A percentile compares a stretch with the other conserved stretches of the same genome.
Evolutionary conservation across 1,139 yeast species (phyloP).

Genomic region (Kodamaea suecica): DNA sequence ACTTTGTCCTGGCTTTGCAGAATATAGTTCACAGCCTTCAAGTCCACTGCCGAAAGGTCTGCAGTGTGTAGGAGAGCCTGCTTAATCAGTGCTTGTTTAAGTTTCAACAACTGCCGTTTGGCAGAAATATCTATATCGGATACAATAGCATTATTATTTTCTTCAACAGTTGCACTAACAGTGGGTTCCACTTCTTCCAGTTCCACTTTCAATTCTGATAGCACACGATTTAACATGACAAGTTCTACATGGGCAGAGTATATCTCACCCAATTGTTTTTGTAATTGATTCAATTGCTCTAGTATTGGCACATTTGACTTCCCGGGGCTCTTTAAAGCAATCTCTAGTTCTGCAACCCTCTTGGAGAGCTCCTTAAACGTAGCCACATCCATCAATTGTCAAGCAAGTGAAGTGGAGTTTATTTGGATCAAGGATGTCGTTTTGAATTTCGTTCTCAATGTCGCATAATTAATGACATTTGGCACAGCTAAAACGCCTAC

Average conservation of each 20-base stretch:
- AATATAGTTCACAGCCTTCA: conserved; percentile 21
- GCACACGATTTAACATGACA: conserved; percentile 19
- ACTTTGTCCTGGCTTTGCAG: conserved; percentile 18
- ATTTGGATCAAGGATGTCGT: too few species aligned
- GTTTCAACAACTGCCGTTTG: conserved; percentile 20
- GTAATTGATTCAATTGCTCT: conserved; percentile 16
- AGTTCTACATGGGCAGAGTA: conserved; percentile 23
- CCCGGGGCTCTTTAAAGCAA: conserved; percentile 8
- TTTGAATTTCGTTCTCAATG: too few species aligned
- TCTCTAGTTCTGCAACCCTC: conserved; percentile 8
- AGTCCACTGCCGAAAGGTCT: conserved; percentile 24
- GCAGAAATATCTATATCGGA: conserved; percentile 8
- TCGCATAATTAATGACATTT: too few species aligned
- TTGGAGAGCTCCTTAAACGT: conserved; percentile 8
- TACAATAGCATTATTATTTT: neutral
- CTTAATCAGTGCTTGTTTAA: conserved; percentile 21
- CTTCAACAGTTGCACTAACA: conserved; percentile 3
- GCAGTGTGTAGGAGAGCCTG: conserved; percentile 20
- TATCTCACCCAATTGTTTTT: conserved; percentile 16
- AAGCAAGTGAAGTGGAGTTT: too few species aligned
- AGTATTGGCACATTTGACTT: conserved; percentile 8
- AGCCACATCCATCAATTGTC: conserved; percentile 10
- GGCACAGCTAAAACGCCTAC: too few species aligned
- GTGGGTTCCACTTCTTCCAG: conserved; percentile 13
- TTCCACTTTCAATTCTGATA: conserved; percentile 16